phyloP scores from a whole-genome alignment of 441 rosid genomes.

The Breynia disticha region DNA sequence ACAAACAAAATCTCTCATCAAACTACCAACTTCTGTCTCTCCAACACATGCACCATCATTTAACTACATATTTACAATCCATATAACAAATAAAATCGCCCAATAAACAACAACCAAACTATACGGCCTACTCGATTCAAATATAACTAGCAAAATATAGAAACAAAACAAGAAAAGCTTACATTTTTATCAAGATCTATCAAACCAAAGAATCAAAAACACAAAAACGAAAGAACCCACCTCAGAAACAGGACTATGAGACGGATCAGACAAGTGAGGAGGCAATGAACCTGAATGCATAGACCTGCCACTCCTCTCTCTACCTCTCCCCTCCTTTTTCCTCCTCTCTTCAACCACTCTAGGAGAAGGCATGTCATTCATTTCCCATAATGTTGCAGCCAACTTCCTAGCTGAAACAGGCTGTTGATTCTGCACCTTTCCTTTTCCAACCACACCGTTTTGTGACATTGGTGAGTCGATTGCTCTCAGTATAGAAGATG shows the following conservation, averaged over 20 bases:
- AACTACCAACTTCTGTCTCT: too few species aligned
- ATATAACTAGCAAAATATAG: too few species aligned
- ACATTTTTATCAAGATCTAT: background rate
- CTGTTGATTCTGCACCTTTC: conserved; percentile 28
- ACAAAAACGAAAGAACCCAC: conserved; percentile 25
- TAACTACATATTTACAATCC: too few species aligned
- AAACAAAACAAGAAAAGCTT: too few species aligned
- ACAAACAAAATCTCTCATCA: background rate
- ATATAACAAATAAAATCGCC: too few species aligned
- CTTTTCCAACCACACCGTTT: conserved; percentile 21
- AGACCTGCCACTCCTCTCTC: conserved; percentile 50
- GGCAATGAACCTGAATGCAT: conserved; percentile 74
- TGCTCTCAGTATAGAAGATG: conserved; percentile 40
- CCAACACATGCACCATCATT: too few species aligned
- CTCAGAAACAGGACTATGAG: conserved; percentile 94
- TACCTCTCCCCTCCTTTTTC: conserved; percentile 31
- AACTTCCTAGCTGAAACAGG: conserved; percentile 93
- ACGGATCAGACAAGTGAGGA: conserved; percentile 92
- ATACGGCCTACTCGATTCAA: too few species aligned
- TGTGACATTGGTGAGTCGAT: conserved; percentile 46
- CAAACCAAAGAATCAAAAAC: background rate
- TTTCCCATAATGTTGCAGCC: conserved; percentile 97
- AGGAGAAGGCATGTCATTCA: conserved; percentile 92
- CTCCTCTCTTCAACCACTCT: conserved; percentile 37
- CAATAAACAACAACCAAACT: too few species aligned